Percentiles rank a stretch among this genome's conserved stretches.
phyloP scores from a whole-genome alignment of 2,329 filamentous ascomycete species.

The Lasiodiplodia citricola region DNA sequence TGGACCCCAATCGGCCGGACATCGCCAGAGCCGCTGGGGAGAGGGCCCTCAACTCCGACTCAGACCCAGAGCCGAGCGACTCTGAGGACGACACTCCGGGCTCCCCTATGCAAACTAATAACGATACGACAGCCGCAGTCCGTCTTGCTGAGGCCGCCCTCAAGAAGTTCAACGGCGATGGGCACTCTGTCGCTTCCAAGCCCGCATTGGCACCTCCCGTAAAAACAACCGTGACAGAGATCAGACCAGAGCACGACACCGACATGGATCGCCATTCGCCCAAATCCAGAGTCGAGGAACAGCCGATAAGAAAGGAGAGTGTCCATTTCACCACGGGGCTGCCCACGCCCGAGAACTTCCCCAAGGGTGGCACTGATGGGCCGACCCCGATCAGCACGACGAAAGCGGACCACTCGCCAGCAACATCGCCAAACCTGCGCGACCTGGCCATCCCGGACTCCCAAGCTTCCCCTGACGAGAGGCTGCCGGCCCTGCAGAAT shows the following conservation, averaged over 20 bases:
- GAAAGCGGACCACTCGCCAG: constrained; percentile 32
- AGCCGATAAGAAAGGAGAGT: background rate
- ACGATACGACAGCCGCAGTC: background rate
- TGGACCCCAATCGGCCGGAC: constrained; percentile 69
- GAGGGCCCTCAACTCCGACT: constrained; percentile 55
- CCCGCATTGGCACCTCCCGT: constrained; percentile 16
- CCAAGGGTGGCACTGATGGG: background rate
- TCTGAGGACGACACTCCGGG: constrained; percentile 45
- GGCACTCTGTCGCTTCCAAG: constrained; percentile 6
- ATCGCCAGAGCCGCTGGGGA: constrained; percentile 64
- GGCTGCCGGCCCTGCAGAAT: constrained; percentile 44
- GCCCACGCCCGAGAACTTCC: constrained; percentile 19
- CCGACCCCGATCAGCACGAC: background rate
- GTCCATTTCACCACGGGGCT: background rate
- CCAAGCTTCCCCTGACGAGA: constrained; percentile 37
- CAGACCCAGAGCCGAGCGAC: constrained; percentile 51
- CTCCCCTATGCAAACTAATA: constrained; percentile 12
- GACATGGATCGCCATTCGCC: constrained; percentile 24
- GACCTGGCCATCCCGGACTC: constrained; percentile 41
- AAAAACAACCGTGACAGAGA: constrained; percentile 10
- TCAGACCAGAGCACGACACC: constrained; percentile 13
- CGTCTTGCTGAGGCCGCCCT: constrained; percentile 7
- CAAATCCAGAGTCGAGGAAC: background rate
- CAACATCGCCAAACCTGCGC: constrained; percentile 38
- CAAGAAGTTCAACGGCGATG: constrained; percentile 3